Percentiles rank a stretch among this genome's conserved stretches.
Evolutionary conservation across 805 yeast genomes (phyloP).

Genomic region (Cyberlindnera petersonii): DNA sequence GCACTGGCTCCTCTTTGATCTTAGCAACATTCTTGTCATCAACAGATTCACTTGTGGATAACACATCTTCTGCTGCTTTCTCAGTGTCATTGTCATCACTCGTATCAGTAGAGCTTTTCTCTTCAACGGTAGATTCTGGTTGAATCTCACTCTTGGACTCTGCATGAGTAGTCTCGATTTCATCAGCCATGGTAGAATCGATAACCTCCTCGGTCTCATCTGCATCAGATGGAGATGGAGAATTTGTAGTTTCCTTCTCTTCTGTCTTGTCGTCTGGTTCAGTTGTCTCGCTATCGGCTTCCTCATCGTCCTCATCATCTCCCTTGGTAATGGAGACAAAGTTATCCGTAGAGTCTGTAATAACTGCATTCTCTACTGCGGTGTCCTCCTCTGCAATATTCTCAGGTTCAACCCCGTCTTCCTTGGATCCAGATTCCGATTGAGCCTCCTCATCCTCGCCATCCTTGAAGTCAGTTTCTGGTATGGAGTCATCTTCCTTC

Average conservation of each 20-base stretch:
- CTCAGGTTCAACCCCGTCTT: conserved; percentile 1
- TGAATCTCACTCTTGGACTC: no score
- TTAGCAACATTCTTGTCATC: neutral
- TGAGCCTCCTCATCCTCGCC: conserved; percentile 1
- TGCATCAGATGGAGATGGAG: conserved; percentile 3
- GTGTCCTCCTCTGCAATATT: neutral
- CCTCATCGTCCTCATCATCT: neutral
- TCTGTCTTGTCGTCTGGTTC: no score
- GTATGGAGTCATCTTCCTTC: neutral
- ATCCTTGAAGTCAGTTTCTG: conserved; percentile 6
- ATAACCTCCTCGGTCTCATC: neutral
- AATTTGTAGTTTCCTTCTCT: no score
- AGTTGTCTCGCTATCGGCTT: neutral
- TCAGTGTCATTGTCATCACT: no score
- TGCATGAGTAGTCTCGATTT: conserved; percentile 1
- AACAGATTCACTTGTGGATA: conserved; percentile 1
- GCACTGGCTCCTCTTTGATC: neutral
- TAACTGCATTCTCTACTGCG: neutral
- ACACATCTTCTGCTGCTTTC: neutral
- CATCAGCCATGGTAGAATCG: no score
- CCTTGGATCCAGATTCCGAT: neutral
- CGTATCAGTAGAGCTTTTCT: no score
- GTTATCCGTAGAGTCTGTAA: neutral
- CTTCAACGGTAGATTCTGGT: no score
- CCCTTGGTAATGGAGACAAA: neutral